Evolutionary conservation across 305 asterid genomes (phyloP).

Genomic region (Fraxinus sp.): DNA sequence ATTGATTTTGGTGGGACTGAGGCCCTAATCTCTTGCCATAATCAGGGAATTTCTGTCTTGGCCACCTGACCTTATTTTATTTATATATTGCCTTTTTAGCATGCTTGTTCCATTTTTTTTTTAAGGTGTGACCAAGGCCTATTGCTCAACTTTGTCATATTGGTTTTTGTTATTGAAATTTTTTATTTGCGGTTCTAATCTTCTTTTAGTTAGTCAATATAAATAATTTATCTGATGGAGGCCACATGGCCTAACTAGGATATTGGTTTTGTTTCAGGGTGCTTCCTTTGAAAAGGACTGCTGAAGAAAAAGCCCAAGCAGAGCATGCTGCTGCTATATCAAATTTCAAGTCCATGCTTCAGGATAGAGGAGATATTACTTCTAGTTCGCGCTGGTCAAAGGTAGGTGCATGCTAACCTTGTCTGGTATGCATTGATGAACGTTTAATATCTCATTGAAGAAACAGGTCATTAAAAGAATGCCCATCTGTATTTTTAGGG

Average conservation of each 20-base stretch:
- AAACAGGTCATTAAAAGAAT: neutral
- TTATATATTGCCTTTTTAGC: neutral
- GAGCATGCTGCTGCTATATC: slow-evolving; percentile 66
- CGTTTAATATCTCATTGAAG: neutral
- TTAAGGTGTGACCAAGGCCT: neutral
- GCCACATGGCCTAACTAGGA: neutral
- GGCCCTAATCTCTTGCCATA: neutral
- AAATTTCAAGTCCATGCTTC: slow-evolving; percentile 81
- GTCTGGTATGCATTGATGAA: slow-evolving; percentile 3
- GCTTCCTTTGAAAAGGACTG: slow-evolving; percentile 63
- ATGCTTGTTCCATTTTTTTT: neutral
- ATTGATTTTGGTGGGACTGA: neutral
- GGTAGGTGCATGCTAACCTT: slow-evolving; percentile 39
- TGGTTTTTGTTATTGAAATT: neutral
- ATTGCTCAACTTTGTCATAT: slow-evolving; percentile 4
- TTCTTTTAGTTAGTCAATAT: neutral
- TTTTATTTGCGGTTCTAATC: neutral
- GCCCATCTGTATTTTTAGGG: neutral
- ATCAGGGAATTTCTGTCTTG: neutral
- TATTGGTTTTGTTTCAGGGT: slow-evolving; percentile 50
- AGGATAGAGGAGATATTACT: slow-evolving; percentile 64
- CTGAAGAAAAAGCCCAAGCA: slow-evolving; percentile 78
- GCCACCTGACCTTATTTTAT: neutral
- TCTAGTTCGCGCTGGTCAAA: slow-evolving; percentile 87
- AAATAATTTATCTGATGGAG: neutral